These are phyloP conservation scores for Lagenidium giganteum DNA, from an alignment of 352 stramenopile species.

Conservation along the genomic window DNA sequence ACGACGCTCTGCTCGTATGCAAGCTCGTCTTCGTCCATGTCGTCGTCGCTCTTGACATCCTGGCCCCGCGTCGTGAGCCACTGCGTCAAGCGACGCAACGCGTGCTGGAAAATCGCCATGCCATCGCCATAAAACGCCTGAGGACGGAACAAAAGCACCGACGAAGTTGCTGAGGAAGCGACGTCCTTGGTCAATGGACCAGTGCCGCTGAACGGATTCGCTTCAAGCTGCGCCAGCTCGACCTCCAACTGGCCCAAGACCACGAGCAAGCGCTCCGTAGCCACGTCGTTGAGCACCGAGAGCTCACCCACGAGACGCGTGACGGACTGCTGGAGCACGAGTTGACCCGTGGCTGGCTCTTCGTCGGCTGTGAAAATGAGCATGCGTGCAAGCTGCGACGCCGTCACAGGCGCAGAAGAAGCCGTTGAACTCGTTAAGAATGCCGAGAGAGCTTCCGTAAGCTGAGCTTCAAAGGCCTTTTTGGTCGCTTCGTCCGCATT, in stretches of 20 bases:
- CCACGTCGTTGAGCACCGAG: slow-evolving; percentile 3
- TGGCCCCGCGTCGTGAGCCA: slow-evolving; percentile 5
- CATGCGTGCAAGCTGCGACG: slow-evolving; percentile 10
- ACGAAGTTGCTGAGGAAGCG: background rate
- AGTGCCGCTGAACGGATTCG: slow-evolving; percentile 9
- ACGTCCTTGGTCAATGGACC: no score
- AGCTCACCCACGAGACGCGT: slow-evolving; percentile 9
- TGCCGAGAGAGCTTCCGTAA: no score
- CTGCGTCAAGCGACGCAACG: slow-evolving; percentile 1
- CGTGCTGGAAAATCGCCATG: slow-evolving; percentile 1
- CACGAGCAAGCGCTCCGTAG: slow-evolving; percentile 9
- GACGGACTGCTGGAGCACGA: slow-evolving; percentile 8
- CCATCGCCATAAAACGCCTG: slow-evolving; percentile 10
- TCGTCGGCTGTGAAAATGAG: slow-evolving; percentile 11
- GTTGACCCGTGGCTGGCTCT: background rate
- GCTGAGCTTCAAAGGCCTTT: no score
- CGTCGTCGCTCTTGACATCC: background rate
- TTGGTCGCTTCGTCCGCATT: no score
- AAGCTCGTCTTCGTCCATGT: background rate
- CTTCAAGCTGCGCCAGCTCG: slow-evolving; percentile 9
- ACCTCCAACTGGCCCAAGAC: slow-evolving; percentile 9
- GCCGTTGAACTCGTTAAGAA: no score
- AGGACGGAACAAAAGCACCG: slow-evolving; percentile 8
- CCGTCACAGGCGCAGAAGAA: no score
- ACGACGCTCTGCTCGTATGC: slow-evolving; percentile 10